Base-by-base conservation (phyloP, 768 basidiomycete genomes). In the Podaxis pistillaris region DNA sequence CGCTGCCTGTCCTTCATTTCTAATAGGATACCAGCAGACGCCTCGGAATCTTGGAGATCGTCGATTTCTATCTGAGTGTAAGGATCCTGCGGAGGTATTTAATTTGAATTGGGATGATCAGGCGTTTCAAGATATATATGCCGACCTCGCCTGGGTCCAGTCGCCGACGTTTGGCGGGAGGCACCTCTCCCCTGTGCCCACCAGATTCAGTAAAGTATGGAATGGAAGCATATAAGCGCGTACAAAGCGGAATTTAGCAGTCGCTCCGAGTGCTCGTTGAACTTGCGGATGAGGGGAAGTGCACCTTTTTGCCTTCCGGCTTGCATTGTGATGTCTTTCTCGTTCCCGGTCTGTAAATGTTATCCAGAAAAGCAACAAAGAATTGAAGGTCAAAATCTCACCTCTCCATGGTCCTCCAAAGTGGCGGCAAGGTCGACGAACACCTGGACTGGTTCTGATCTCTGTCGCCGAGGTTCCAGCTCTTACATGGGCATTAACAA, bases 251-350 rank as follows among this genome's bases (percentile, higher is more conserved):
- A 87, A 62, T 90, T 89, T 13, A 98, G 77, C 9, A 98, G 78
- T 66, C 94, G 78, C 67, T 96, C 94, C 0, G 94, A 97, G 73
- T 99, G 97, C 70, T 98, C 94, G 69, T 98, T 99, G 76, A 99
- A 98, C 71, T 96, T 92, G 54, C 96, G 84, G 66, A 99, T 98
- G 52, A 98, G 81, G 0, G 97, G 97, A 24, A 99, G 75, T 12
- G 93, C 91, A 38, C 88, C 90, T 55, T 87, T 83, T 72, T 97
- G 91, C 69, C 89, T 84, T 15, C 97, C 97, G 13, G 96, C 87
- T 72, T 93, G 93, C 97, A 98, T 99, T 1, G 97, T 98, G 24
- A 92, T 71, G 68, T 99, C 97, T 72, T 84, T 88, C 66, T 89
- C 86, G 68, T 96, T 96, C 19, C 93, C 93, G 2, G 91, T 91